A percentile compares a stretch with the other conserved stretches of the same genome.
Evolutionary conservation across 139 green algal species (phyloP).

Genomic region (Chlorella sorokiniana): DNA sequence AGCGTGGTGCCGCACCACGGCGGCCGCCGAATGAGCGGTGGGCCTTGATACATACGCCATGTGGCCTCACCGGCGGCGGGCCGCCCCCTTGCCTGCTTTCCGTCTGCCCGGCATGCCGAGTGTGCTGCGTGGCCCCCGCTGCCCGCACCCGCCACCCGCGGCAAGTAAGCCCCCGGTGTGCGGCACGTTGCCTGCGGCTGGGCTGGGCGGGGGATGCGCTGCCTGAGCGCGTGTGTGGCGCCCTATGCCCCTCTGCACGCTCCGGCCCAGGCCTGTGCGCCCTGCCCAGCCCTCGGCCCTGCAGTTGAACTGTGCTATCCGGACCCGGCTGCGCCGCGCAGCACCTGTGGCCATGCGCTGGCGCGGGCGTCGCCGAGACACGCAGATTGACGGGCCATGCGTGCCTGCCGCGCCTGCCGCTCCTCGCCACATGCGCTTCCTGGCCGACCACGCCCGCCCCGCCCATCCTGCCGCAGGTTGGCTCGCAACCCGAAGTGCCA

Average conservation of each 20-base stretch:
- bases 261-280: neutral
- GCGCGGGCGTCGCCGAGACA: too few species aligned
- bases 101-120: neutral
- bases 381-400: too few species aligned
- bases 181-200: neutral
- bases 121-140: neutral
- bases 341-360: too few species aligned
- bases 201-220: neutral
- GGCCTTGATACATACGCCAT: conserved; percentile 15
- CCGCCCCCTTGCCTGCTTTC: neutral
- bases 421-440: too few species aligned
- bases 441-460: too few species aligned
- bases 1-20: neutral
- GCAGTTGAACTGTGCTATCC: neutral
- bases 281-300: neutral
- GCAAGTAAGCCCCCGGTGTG: conserved; percentile 9
- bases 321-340: neutral
- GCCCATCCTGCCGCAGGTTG: too few species aligned
- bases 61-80: neutral
- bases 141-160: neutral
- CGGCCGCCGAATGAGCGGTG: neutral
- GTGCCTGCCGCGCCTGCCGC: too few species aligned
- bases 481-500: too few species aligned
- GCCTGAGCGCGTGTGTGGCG: too few species aligned
- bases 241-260: too few species aligned